Base-by-base conservation (phyloP, 2,329 filamentous ascomycete species). In the Metarhizium robertsii region DNA sequence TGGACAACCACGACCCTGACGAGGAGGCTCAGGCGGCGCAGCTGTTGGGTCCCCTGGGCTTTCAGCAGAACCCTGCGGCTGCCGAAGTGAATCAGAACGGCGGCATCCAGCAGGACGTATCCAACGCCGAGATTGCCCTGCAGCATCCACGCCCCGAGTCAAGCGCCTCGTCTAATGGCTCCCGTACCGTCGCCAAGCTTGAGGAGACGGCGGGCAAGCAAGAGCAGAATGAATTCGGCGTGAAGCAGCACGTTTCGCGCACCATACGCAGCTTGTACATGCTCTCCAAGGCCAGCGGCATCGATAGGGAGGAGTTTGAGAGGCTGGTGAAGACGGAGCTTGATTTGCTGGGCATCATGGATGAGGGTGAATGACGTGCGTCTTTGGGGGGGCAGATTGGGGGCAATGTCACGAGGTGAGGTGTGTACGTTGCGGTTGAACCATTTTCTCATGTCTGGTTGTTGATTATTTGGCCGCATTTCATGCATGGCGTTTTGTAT, bases 1-100 rank as follows among this genome's bases (percentile, higher is more conserved):
- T 92, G 76, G 89, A 92, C 69, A 83, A 83, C 55, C 84, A 92
- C 67, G 88, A 92, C 61, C 88, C 88, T n/a, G 86, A 90, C 62
- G 87, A 90, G 71, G 84, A 76, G 55, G 72, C 64, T 2, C 61
- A 61, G 50, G 60, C 60, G 53, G 63, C 67, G 48, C 64, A 68
- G 38, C 62, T 67, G 55, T 60, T 70, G 18, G 69, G 70, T 6
- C 73, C 73, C 3, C 64, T 61, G n/a, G 65, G 58, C 50, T 60
- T 68, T 36, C 58, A 57, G 43, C 61, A 53, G 18, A 49, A 56
- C 11, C 46, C 43, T 18, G 53, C 52, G 14, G 34, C 49, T 5
- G 11, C 45, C 4, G 65, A 61, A 46, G 57, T 61, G 51, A 47
- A 58, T 25, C 64, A 63, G 25, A 66, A 67, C 29, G 29, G 29